phyloP scores from a whole-genome alignment of 2,329 filamentous ascomycete species.

The Dryadomyces sulphureus region DNA sequence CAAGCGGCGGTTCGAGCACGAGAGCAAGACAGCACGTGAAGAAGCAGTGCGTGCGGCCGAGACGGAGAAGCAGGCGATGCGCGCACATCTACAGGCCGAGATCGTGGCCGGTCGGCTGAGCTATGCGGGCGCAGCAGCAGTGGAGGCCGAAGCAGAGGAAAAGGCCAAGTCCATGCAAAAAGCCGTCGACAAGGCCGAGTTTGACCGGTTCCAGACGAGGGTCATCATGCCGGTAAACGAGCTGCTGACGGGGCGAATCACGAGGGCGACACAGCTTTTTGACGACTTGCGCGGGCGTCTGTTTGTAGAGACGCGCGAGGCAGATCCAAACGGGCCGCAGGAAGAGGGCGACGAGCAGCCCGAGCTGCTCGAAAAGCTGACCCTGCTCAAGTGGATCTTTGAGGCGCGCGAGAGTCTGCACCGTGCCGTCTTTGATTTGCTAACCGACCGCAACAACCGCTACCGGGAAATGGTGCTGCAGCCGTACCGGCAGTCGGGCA shows the following conservation, averaged over 20 bases:
- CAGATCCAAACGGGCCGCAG: slow-evolving; percentile 69
- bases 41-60: slow-evolving; percentile 34
- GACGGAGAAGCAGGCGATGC: slow-evolving; percentile 47
- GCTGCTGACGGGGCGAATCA: slow-evolving; percentile 61
- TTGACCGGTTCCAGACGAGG: slow-evolving; percentile 68
- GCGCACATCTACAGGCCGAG: slow-evolving; percentile 62
- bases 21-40: slow-evolving; percentile 41
- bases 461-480: slow-evolving; percentile 74
- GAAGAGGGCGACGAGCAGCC: slow-evolving; percentile 93
- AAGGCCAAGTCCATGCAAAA: slow-evolving; percentile 58
- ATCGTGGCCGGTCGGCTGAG: slow-evolving; percentile 65
- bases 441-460: slow-evolving; percentile 71
- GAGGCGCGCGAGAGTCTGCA: slow-evolving; percentile 83
- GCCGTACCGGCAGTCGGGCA: slow-evolving; percentile 62
- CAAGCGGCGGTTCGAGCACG: slow-evolving; percentile 45
- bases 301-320: slow-evolving; percentile 52
- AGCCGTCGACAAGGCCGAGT: slow-evolving; percentile 62
- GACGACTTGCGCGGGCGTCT: slow-evolving; percentile 58
- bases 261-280: slow-evolving; percentile 61
- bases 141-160: slow-evolving; percentile 59
- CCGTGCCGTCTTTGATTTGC: slow-evolving; percentile 69
- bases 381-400: slow-evolving; percentile 91
- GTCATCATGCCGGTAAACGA: slow-evolving; percentile 78
- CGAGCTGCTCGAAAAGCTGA: slow-evolving; percentile 86
- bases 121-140: slow-evolving; percentile 69